Base-by-base conservation (phyloP, 805 yeast species). In the Millerozyma miso region DNA sequence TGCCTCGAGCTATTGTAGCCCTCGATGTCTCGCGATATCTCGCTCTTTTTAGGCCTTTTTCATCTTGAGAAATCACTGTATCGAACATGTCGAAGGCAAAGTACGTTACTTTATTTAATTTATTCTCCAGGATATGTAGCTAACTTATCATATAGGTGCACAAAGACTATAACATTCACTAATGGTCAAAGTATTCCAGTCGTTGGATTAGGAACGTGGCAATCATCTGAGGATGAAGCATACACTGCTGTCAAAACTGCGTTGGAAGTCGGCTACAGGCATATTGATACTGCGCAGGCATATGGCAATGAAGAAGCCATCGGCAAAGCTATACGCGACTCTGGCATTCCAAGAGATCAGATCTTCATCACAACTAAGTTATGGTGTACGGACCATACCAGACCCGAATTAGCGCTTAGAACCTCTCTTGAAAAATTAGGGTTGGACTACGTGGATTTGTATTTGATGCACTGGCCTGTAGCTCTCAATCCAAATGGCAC, bases 381-480 rank as follows among this genome's bases (percentile, higher is more conserved):
- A 42, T 58, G 54, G 39, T 47, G 58, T 18, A 66, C 66, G 6
- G 59, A 51, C 41, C 23, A 32, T 4, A 19, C 37, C 13, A 39
- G 35, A 26, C 39, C 38, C 17, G 35, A 33, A 20, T 16, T 35
- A 8, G 85, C 84, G 8, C 62, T 86, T 33, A 73, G 79, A 8
- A 67, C 63, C 39, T 82, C 90, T 4, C 69, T 87, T 54, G 53
- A 72, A 51, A 79, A 81, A 55, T 69, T 87, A 47, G 81, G 81
- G 0, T 56, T 85, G 51, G 91, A 83, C 39, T 88, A 88, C 55
- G 83, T 88, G 41, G 96, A 88, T 58, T 67, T 88, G 45, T 81
- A 81, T 58, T 72, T 88, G 56, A 74, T 87, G 59, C 96, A 88
- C 64, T 88, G 95, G 95, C 96, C 96, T 4, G 53, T 50, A 35